Evolutionary conservation across 2,329 filamentous ascomycete species (phyloP), one percentile per base, ranked within the genome.

Genomic region (Tolypocladium amazonense): DNA sequence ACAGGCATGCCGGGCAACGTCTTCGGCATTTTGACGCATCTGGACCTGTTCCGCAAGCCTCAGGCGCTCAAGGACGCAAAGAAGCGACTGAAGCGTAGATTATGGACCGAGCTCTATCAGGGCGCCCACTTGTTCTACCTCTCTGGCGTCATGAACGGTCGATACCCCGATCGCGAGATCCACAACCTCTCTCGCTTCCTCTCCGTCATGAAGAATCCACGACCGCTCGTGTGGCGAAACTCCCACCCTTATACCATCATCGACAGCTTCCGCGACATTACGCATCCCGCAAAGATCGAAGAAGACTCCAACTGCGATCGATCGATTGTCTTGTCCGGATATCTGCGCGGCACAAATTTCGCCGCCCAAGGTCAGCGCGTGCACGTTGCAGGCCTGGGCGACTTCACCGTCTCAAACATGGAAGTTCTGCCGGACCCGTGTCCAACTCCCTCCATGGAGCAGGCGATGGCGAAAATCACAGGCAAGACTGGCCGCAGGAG

Each of bases 1-100:
- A 96, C 90, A 37, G 94, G 94, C 73, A 97, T 99, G 93, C 94
- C 95, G 0, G 93, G 94, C 65, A 99, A 99, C 68, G 92, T 99
- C 43, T 97, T 99, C 71, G 94, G 94, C 58, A 92, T 99, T 60
- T 82, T 99, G 53, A 97, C 94, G 20, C 95, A 99, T 78, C 80
- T 99, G 62, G 94, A 99, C 71, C 79, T 99, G 18, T 99, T 99
- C 79, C 85, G 88, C 70, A 97, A 97, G 70, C 93, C 94, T 60
- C 92, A 95, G 68, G 88, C 90, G 0, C 79, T 99, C 60, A 93
- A 92, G 72, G 87, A 92, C 68, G 91, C 95, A 63, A 99, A 99
- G 80, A 99, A 99, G 81, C 81, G 93, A 62, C 77, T 99, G 63
- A 99, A 99, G 78, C 89, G 96, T 72, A 83, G 94, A 63, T 88